Percentiles rank a stretch among this genome's conserved stretches.
phyloP scores from a whole-genome alignment of 2,329 filamentous ascomycete genomes.

The Epichloe elymi region DNA sequence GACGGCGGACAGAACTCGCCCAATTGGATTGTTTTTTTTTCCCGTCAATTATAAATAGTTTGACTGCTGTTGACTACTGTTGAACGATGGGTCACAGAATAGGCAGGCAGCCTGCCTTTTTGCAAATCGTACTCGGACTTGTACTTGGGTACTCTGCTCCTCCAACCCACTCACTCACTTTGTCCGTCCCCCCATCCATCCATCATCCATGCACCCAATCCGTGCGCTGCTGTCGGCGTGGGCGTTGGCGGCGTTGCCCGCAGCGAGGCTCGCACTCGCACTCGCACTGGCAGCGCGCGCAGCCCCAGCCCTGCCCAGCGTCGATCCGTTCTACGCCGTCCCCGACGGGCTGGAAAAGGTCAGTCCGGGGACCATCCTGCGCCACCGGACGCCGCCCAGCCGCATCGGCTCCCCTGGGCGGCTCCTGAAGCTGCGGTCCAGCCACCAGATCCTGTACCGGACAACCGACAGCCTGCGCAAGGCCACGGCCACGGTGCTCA shows the following conservation, averaged over 20 bases:
- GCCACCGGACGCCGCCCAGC: not conserved
- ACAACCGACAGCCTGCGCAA: slow-evolving; percentile 23
- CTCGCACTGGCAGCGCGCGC: not conserved
- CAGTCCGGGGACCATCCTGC: not conserved
- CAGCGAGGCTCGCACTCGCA: not conserved
- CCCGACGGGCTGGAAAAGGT: not conserved
- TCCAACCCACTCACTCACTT: too few species aligned
- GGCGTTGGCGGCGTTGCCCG: not conserved
- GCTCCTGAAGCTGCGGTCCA: slow-evolving; percentile 7
- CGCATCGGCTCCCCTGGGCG: not conserved
- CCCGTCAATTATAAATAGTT: too few species aligned
- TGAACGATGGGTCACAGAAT: too few species aligned
- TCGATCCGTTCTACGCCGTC: not conserved
- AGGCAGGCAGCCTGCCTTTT: too few species aligned
- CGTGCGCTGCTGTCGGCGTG: not conserved
- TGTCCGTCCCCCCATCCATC: too few species aligned
- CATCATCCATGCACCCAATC: not conserved
- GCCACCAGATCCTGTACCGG: slow-evolving; percentile 25
- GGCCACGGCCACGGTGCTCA: slow-evolving; percentile 24
- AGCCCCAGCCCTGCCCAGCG: not conserved
- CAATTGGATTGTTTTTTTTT: too few species aligned
- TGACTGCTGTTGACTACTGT: too few species aligned
- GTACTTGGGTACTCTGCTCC: too few species aligned
- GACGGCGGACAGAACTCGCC: too few species aligned
- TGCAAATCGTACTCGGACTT: too few species aligned